Evolutionary conservation across 2,329 filamentous ascomycete genomes (phyloP).

Genomic region (Arthrobotrys conoides): DNA sequence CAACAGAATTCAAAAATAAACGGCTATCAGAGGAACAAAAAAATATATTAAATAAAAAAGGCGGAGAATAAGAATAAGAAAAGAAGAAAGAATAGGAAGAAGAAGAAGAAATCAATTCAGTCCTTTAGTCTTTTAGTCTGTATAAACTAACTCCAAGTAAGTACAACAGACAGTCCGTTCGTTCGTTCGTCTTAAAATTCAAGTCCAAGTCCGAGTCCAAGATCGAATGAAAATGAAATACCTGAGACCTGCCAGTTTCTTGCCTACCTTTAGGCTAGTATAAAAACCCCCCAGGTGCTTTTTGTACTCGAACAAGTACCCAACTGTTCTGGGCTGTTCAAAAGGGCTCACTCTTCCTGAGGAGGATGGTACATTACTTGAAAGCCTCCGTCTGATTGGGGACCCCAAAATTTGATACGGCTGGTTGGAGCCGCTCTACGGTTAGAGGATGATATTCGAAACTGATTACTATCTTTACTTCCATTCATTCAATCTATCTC

Average conservation of each 20-base stretch:
- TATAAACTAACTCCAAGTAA: no score
- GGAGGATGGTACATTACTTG: conserved; percentile 59
- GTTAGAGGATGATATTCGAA: conserved; percentile 58
- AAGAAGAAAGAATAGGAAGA: not conserved
- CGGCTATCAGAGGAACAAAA: conserved; percentile 23
- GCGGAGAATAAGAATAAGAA: conserved; percentile 47
- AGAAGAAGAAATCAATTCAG: no score
- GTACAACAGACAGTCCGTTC: no score
- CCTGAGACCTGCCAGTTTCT: conserved; percentile 57
- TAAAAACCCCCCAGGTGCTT: conserved; percentile 53
- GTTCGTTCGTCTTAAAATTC: no score
- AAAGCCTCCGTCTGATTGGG: conserved; percentile 61
- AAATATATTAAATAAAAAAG: conserved; percentile 63
- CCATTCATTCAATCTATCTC: no score
- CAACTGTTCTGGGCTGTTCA: conserved; percentile 54
- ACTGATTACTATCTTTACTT: conserved; percentile 35
- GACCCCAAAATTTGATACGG: conserved; percentile 60
- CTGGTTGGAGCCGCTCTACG: conserved; percentile 60
- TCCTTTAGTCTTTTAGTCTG: conserved; percentile 22
- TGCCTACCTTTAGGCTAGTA: conserved; percentile 55
- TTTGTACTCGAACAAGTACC: conserved; percentile 46
- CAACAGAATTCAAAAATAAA: conserved; percentile 45
- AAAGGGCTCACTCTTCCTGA: conserved; percentile 60
- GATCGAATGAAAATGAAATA: conserved; percentile 15
- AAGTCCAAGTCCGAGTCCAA: no score